Base-by-base conservation (phyloP, 768 basidiomycete species). In the Strobilomyces dryophilus region DNA sequence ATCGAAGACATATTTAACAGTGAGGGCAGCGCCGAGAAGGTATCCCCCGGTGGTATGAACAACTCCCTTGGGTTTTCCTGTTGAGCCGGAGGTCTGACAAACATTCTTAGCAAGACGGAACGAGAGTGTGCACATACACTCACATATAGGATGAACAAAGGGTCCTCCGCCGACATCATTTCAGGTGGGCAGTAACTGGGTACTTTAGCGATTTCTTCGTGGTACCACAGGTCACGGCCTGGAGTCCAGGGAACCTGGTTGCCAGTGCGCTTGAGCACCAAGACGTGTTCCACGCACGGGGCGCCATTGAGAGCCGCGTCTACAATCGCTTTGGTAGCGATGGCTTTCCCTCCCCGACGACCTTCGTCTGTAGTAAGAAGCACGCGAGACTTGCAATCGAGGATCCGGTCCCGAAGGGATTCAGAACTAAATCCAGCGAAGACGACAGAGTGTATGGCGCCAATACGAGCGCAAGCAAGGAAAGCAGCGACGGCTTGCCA, bases 381-480 rank as follows among this genome's bases (percentile, higher is more conserved):
- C n/a, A 99, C 91, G 42, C 85, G 82, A 32, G 83, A 89, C 61
- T 80, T 79, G 73, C 95, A 97, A 69, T 99, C 95, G 42, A 84
- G 80, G 18, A 94, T 80, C 48, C 95, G 86, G 72, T 98, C 95
- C 36, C 95, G 84, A 44, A 99, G 84, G 3, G 89, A 87, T 73
- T 99, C 95, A 9, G 95, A 84, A 8, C 88, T 91, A 77, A 99
- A 99, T 7, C 95, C 95, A 44, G 95, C 95, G 58, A 99, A 99
- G 52, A 99, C 87, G 65, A 97, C 95, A 8, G 93, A 95, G 74
- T 99, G 95, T 44, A 98, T 77, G 21, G 95, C 95, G 21, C 95
- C 95, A 61, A 99, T 90, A 59, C 95, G 88, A 5, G 95, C 95
- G 68, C 95, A 98, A 7, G 95, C 95, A 52, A 99, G 87, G 85